A percentile compares a stretch with the other conserved stretches of the same genome.
These are phyloP conservation scores for Boletus tylopilopsis DNA, from an alignment of 768 basidiomycete genomes.

Conservation along the genomic window DNA sequence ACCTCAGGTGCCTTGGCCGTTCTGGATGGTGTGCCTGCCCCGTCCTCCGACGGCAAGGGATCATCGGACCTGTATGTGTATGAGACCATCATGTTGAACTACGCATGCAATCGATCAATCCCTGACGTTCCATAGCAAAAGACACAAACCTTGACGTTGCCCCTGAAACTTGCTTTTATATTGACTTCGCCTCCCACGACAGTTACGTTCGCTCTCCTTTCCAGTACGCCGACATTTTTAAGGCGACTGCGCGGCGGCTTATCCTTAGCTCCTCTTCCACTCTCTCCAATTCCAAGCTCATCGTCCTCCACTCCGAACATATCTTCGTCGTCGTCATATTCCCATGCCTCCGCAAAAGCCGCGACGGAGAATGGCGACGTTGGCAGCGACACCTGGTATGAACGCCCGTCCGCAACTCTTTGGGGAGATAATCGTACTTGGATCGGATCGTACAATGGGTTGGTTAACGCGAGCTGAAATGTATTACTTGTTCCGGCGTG, in stretches of 20 bases:
- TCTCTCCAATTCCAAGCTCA: constrained; percentile 31
- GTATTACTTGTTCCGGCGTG: constrained; percentile 76
- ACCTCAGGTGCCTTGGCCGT: constrained; percentile 60
- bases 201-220: constrained; percentile 86
- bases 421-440: constrained; percentile 85
- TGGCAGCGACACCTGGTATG: constrained; percentile 77
- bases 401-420: constrained; percentile 42
- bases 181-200: constrained; percentile 87
- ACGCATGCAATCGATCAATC: constrained; percentile 7
- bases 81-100: constrained; percentile 94
- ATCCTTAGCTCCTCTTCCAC: constrained; percentile 38
- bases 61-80: constrained; percentile 96
- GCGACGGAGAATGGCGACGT: constrained; percentile 75
- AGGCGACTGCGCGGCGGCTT: constrained; percentile 45
- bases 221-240: constrained; percentile 76
- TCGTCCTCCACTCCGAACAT: constrained; percentile 61
- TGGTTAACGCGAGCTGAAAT: constrained; percentile 88
- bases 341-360: constrained; percentile 96
- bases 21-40: constrained; percentile 43
- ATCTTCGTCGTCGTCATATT: constrained; percentile 90
- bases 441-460: constrained; percentile 95
- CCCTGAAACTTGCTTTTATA: constrained; percentile 73
- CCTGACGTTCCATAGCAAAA: not conserved
- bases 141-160: constrained; percentile 68
- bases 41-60: constrained; percentile 60